These are phyloP conservation scores for Botrytis cinerea DNA, from an alignment of 2,329 filamentous ascomycete species.

Conservation along the genomic window DNA sequence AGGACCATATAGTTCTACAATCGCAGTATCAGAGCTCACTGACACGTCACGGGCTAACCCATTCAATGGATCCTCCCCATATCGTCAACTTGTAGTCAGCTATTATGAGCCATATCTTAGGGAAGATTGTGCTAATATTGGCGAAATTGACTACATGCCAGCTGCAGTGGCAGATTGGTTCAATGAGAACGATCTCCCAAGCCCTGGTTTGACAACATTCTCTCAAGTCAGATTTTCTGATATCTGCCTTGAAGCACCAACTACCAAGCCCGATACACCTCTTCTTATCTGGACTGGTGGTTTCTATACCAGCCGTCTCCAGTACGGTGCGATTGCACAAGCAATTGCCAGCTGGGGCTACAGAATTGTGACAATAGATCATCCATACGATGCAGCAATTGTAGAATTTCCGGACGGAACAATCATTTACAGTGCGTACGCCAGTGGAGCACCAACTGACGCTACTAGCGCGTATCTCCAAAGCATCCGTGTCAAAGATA, in stretches of 20 bases:
- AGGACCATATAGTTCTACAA: background rate
- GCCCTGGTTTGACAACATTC: background rate
- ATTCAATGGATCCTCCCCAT: background rate
- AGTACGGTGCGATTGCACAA: background rate
- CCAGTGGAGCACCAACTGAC: background rate
- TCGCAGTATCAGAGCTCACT: background rate
- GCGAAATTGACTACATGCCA: background rate
- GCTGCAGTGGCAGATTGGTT: background rate
- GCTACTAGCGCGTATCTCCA: background rate
- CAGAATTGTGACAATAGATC: background rate
- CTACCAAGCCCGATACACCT: background rate
- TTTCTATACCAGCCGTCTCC: background rate
- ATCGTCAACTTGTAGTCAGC: background rate
- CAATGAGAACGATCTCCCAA: background rate
- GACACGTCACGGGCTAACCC: background rate
- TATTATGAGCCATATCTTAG: background rate
- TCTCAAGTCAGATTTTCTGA: background rate
- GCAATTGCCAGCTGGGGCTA: background rate
- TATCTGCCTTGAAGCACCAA: background rate
- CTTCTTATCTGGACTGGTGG: slow-evolving; percentile 1
- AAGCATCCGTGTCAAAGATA: background rate
- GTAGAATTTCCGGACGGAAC: background rate
- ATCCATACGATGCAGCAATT: background rate
- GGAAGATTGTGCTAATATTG: background rate
- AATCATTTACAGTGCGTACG: background rate